Base-by-base conservation (phyloP, 2,329 filamentous ascomycete genomes). In the Boeremia lycopersici region DNA sequence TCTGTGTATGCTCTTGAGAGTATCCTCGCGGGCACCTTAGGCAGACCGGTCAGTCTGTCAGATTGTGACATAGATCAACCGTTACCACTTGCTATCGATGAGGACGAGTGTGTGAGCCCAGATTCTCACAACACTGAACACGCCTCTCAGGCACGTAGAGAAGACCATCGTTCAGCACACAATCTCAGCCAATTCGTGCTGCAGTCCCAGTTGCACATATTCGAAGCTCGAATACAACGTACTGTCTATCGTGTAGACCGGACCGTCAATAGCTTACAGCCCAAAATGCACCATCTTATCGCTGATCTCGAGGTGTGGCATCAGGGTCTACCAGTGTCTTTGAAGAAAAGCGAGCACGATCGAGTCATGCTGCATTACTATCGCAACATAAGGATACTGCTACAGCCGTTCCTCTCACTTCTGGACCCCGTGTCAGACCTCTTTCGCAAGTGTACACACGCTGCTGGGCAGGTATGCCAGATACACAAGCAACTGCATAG, bases 211-310 rank as follows among this genome's bases (percentile, higher is more conserved):
- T 72, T 82, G 17, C 79, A 80, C 23, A 74, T 76, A 6, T 71
- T 79, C 34, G 80, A 83, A 59, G 80, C 80, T 1, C 76, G 76
- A 15, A 82, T 82, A 28, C 79, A 82, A 57, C 75, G 79, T 48
- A 80, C 79, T n/a, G 78, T 83, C 31, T 83, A 83, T 59, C 75
- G 81, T 12, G 77, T 79, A 12, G 81, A 83, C 56, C 74, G 76
- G 31, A 74, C 78, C 2, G 69, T 81, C 4, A 70, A 74, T 25
- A 68, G 77, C 3, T 68, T 82, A 4, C 74, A 74, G n/a, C 72
- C 76, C 23, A 82, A 82, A 60, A 78, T 82, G 66, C 76, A 79
- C 56, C 74, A 70, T 5, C 71, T 81, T 1, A 76, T 79, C 41
- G 69, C 74, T 29, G 73, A 78, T 42, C 72, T 83, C 0, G 78